phyloP scores from a whole-genome alignment of 306 rosid genomes.

The Lathyrus aphaca region DNA sequence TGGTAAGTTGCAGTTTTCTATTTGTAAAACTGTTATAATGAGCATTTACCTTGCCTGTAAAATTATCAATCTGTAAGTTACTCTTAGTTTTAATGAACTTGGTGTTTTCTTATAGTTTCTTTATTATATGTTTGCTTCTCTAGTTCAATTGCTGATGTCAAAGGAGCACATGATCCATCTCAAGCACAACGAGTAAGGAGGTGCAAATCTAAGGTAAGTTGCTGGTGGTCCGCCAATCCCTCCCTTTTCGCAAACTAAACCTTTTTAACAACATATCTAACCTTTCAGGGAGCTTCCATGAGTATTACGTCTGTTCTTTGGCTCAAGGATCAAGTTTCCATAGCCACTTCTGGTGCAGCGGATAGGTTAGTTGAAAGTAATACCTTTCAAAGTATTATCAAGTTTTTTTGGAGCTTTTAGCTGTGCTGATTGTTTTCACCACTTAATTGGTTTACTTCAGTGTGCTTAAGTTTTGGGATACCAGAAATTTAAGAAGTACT shows the following conservation, averaged over 20 bases:
- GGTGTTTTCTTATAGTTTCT: not conserved
- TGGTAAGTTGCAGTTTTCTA: constrained; percentile 45
- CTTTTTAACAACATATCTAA: constrained; percentile 34
- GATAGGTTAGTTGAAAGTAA: constrained; percentile 63
- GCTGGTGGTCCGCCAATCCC: constrained; percentile 19
- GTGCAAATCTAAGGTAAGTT: constrained; percentile 84
- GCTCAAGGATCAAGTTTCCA: constrained; percentile 80
- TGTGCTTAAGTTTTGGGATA: constrained; percentile 90
- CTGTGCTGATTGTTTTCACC: constrained; percentile 6
- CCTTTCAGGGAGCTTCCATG: constrained; percentile 78
- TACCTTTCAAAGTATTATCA: not conserved
- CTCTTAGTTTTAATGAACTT: not conserved
- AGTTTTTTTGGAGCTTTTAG: constrained; percentile 22
- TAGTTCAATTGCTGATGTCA: constrained; percentile 69
- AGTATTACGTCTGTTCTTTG: constrained; percentile 91
- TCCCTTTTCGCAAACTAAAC: constrained; percentile 25
- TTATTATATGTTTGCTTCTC: constrained; percentile 32
- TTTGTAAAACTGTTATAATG: not conserved
- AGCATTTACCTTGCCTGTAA: not conserved
- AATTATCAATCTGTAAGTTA: not conserved
- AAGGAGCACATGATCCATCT: constrained; percentile 73
- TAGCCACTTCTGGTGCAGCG: constrained; percentile 92
- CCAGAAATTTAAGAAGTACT: constrained; percentile 68
- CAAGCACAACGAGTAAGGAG: constrained; percentile 60
- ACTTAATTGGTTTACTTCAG: constrained; percentile 52